phyloP scores from a whole-genome alignment of 1,139 yeast genomes.

The Blastobotrys indianensis region DNA sequence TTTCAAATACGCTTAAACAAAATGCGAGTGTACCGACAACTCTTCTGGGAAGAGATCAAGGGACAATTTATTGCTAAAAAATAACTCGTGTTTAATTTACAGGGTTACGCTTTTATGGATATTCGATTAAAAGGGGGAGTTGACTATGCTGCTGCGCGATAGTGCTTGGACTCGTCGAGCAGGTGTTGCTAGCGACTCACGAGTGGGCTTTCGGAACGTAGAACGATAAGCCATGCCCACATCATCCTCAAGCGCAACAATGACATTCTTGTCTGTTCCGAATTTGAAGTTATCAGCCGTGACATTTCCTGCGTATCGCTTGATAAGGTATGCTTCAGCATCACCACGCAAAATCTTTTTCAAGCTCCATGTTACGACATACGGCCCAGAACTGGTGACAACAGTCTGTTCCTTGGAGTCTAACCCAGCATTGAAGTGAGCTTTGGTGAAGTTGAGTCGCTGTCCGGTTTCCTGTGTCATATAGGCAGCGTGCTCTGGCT shows the following conservation, averaged over 20 bases:
- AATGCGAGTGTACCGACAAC: slow-evolving; percentile 53
- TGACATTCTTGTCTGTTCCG: slow-evolving; percentile 64
- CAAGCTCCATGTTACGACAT: slow-evolving; percentile 76
- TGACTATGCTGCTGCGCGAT: slow-evolving; percentile 30
- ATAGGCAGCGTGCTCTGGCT: slow-evolving; percentile 67
- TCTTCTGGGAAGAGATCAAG: slow-evolving; percentile 62
- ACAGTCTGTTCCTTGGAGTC: slow-evolving; percentile 62
- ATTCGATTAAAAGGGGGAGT: slow-evolving; percentile 26
- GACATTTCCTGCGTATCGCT: slow-evolving; percentile 55
- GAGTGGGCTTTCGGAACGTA: slow-evolving; percentile 52
- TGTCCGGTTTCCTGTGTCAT: slow-evolving; percentile 51
- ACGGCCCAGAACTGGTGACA: slow-evolving; percentile 74
- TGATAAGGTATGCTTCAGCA: slow-evolving; percentile 55
- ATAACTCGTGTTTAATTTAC: neutral
- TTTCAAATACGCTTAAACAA: slow-evolving; percentile 32
- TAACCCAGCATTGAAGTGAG: slow-evolving; percentile 67
- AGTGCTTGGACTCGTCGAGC: slow-evolving; percentile 24
- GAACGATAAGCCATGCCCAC: slow-evolving; percentile 58
- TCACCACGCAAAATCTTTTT: slow-evolving; percentile 51
- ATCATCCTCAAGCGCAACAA: slow-evolving; percentile 65
- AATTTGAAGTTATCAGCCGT: slow-evolving; percentile 75
- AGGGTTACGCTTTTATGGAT: too few species aligned
- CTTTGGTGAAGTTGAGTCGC: slow-evolving; percentile 58
- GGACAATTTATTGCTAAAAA: slow-evolving; percentile 35
- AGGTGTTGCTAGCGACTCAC: slow-evolving; percentile 40